A percentile compares a stretch with the other conserved stretches of the same genome.
Evolutionary conservation across 306 rosid species (phyloP).

Genomic region (Cercis canadensis): DNA sequence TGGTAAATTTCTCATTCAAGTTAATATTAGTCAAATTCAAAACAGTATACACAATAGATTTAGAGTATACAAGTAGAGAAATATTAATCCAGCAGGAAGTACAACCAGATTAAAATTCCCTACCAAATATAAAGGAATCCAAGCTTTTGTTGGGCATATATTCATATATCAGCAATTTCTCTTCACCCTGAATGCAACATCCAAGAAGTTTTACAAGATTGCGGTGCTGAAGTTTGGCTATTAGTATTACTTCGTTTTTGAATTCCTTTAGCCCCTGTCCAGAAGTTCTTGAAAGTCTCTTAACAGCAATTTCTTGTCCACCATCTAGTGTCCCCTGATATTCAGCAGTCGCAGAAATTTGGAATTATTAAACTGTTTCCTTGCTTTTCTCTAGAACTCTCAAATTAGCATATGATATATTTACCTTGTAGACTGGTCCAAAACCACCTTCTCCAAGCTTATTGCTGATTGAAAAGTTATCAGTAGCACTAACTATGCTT

Average conservation of each 20-base stretch:
- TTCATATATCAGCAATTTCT: conserved; percentile 41
- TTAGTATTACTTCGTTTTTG: conserved; percentile 39
- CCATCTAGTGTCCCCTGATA: conserved; percentile 37
- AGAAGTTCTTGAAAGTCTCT: conserved; percentile 43
- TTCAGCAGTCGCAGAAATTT: not conserved
- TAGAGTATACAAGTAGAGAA: too few species aligned
- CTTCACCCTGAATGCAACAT: conserved; percentile 43
- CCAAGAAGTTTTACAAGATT: conserved; percentile 49
- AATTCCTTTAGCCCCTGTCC: conserved; percentile 45
- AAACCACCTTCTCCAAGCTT: conserved; percentile 53
- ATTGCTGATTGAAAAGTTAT: conserved; percentile 30
- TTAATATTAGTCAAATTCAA: not conserved
- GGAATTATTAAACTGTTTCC: too few species aligned
- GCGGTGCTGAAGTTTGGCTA: conserved; percentile 48
- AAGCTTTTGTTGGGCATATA: conserved; percentile 47
- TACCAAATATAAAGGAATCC: conserved; percentile 44
- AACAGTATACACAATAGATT: not conserved
- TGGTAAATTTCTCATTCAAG: conserved; percentile 1
- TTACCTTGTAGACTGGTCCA: conserved; percentile 46
- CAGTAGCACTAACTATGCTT: conserved; percentile 34
- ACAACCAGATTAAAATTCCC: not conserved
- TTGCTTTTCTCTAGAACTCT: not conserved
- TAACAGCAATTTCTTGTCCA: conserved; percentile 50
- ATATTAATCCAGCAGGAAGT: too few species aligned
- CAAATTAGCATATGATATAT: not conserved